Evolutionary conservation across 805 yeast genomes (phyloP).

Genomic region (Zygotorulaspora florentina): DNA sequence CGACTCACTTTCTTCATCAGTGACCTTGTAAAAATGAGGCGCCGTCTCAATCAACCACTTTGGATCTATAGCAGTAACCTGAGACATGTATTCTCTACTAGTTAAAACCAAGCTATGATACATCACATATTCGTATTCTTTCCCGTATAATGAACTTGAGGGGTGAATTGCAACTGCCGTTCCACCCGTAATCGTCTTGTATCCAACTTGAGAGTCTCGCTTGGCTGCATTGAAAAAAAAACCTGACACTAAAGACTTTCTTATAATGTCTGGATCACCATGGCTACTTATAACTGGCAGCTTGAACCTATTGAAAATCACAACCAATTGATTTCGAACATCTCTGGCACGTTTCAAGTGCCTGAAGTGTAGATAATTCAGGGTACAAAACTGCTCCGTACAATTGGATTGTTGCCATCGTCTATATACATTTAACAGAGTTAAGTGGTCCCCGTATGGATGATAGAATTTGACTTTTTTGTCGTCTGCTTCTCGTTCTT

Average conservation of each 20-base stretch:
- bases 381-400: constrained; percentile 39
- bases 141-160: constrained; percentile 63
- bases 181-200: constrained; percentile 64
- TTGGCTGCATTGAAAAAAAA: constrained; percentile 64
- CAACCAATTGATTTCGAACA: constrained; percentile 65
- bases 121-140: constrained; percentile 69
- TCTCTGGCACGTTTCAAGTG: constrained; percentile 74
- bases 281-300: constrained; percentile 49
- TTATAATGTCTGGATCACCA: constrained; percentile 50
- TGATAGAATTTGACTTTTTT: constrained; percentile 70
- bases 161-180: constrained; percentile 84
- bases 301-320: constrained; percentile 49
- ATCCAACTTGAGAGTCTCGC: constrained; percentile 67
- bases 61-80: constrained; percentile 77
- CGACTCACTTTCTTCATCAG: constrained; percentile 50
- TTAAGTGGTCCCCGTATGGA: constrained; percentile 77
- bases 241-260: constrained; percentile 64
- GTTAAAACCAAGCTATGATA: constrained; percentile 82
- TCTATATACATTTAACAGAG: constrained; percentile 71
- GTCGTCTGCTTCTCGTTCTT: constrained; percentile 70
- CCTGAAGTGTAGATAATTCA: constrained; percentile 72
- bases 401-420: constrained; percentile 64
- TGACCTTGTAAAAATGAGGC: constrained; percentile 66
- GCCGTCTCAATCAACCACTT: constrained; percentile 69
- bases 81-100: constrained; percentile 87